Percentiles rank a stretch among this genome's conserved stretches.
phyloP scores from a whole-genome alignment of 805 yeast genomes.

The Barnettozyma californica region DNA sequence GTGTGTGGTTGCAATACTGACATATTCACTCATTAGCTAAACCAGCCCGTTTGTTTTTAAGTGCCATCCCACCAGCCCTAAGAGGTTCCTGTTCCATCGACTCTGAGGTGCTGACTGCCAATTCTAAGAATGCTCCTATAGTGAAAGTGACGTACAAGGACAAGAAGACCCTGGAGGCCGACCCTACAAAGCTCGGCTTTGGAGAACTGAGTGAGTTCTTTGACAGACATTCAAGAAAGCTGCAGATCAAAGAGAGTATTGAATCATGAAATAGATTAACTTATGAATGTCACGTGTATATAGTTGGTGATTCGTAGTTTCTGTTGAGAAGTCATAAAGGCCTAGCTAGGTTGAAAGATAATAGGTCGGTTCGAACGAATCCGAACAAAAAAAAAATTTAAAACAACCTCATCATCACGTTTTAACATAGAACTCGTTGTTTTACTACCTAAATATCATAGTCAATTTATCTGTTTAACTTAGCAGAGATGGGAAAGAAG shows the following conservation, averaged over 20 bases:
- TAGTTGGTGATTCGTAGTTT: neutral
- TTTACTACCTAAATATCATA: no score
- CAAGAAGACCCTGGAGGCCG: slow-evolving; percentile 60
- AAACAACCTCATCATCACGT: neutral
- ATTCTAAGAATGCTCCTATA: slow-evolving; percentile 46
- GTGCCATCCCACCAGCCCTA: slow-evolving; percentile 73
- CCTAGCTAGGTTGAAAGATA: no score
- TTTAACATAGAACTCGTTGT: no score
- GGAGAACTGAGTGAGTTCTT: slow-evolving; percentile 61
- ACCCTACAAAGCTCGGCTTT: slow-evolving; percentile 54
- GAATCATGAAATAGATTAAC: slow-evolving; percentile 24
- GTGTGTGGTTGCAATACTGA: neutral
- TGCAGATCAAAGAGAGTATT: slow-evolving; percentile 71
- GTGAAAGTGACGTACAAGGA: slow-evolving; percentile 79
- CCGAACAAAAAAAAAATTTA: neutral
- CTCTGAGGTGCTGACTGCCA: slow-evolving; percentile 50
- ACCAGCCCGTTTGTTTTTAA: slow-evolving; percentile 71
- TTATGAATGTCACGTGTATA: slow-evolving; percentile 2
- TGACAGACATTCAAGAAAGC: slow-evolving; percentile 77
- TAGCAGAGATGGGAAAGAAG: slow-evolving; percentile 13
- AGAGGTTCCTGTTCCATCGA: slow-evolving; percentile 58
- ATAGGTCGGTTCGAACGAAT: no score
- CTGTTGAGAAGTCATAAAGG: no score
- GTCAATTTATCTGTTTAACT: neutral
- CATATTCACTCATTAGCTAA: slow-evolving; percentile 41